These are phyloP conservation scores for Zygoascus sp. DNA, from an alignment of 1,139 yeast genomes.

Conservation along the genomic window DNA sequence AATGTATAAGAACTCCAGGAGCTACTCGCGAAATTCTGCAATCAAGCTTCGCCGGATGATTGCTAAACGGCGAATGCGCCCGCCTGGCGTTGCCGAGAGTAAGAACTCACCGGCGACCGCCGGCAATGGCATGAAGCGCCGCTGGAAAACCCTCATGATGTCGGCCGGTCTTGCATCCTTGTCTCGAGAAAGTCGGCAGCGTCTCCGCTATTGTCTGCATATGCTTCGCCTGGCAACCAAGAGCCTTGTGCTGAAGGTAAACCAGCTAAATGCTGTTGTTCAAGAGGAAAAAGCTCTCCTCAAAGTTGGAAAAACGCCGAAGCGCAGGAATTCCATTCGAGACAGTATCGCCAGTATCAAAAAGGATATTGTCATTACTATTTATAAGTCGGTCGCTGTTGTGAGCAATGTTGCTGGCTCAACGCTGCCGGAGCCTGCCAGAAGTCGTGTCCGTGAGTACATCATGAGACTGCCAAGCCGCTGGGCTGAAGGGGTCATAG, in stretches of 20 bases:
- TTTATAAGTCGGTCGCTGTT: conserved; percentile 79
- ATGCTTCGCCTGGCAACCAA: conserved; percentile 72
- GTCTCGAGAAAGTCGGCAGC: conserved; percentile 62
- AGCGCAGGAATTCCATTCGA: conserved; percentile 5
- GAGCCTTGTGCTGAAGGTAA: conserved; percentile 61
- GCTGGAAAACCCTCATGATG: conserved; percentile 9
- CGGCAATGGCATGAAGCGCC: background rate
- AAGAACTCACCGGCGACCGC: background rate
- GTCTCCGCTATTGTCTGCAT: conserved; percentile 69
- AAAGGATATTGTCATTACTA: conserved; percentile 80
- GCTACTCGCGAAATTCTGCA: conserved; percentile 7
- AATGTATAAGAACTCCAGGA: conserved; percentile 9
- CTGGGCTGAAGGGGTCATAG: conserved; percentile 40
- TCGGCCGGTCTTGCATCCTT: conserved; percentile 37
- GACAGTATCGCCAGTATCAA: conserved; percentile 47
- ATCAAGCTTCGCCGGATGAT: conserved; percentile 7
- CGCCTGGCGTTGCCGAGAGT: background rate
- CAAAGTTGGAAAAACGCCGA: conserved; percentile 22
- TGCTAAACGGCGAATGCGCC: conserved; percentile 1
- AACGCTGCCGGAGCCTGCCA: conserved; percentile 76
- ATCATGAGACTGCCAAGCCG: conserved; percentile 68
- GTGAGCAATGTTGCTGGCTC: conserved; percentile 80
- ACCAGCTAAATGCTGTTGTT: conserved; percentile 51
- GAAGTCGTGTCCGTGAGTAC: conserved; percentile 75
- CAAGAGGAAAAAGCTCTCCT: conserved; percentile 38